Percentiles rank a stretch among this genome's conserved stretches.
Conservation (phyloP, 2,329 filamentous ascomycete species). For the Alternaria consortialis region DNA sequence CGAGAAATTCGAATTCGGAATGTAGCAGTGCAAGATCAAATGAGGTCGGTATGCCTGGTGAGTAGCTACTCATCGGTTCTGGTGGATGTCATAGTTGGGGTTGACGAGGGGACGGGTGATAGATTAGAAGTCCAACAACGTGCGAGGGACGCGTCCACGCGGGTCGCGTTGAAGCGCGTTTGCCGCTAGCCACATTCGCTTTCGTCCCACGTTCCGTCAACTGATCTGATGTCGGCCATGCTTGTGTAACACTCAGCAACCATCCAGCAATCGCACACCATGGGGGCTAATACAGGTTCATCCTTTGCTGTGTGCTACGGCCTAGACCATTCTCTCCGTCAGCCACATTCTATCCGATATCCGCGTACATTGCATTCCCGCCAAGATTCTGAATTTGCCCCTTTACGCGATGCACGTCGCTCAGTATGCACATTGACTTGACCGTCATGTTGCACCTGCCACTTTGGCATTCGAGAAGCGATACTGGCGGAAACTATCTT, state of each 20-base stretch:
- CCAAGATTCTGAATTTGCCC: neutral
- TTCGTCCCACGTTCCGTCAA: slow-evolving; percentile 5
- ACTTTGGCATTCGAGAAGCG: neutral
- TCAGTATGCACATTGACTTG: neutral
- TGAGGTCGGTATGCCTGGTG: slow-evolving; percentile 54
- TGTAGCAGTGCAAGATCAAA: slow-evolving; percentile 62
- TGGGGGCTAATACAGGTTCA: neutral
- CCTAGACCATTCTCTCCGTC: neutral
- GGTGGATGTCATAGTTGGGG: slow-evolving; percentile 3
- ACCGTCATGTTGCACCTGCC: neutral
- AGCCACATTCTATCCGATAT: neutral
- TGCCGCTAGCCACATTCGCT: slow-evolving; percentile 21
- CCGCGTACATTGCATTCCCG: neutral
- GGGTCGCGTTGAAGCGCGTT: slow-evolving; percentile 26
- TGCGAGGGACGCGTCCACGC: slow-evolving; percentile 15
- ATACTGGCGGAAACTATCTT: neutral
- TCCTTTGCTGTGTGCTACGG: neutral
- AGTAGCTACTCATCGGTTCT: slow-evolving; percentile 40
- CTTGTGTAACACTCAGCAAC: neutral
- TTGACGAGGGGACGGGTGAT: slow-evolving; percentile 7
- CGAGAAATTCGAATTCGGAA: slow-evolving; percentile 52
- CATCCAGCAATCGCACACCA: neutral
- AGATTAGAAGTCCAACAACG: neutral
- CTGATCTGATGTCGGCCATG: neutral
- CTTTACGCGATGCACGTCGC: neutral